phyloP scores from a whole-genome alignment of 306 rosid genomes.

The Glycine tomentella region DNA sequence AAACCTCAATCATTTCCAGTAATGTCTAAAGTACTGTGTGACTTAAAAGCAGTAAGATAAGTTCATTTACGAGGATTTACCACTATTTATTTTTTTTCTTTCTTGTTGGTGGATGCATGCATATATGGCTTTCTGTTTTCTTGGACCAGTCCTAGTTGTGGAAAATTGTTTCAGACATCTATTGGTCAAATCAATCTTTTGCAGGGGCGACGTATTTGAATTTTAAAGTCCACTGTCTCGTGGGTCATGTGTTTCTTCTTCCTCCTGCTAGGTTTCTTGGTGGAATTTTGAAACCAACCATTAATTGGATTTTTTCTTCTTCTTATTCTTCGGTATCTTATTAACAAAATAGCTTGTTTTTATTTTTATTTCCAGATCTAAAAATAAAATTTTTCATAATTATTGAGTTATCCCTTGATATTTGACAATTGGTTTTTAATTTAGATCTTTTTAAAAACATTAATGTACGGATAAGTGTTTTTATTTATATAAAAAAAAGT shows the following conservation, averaged over 20 bases:
- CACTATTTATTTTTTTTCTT: background rate
- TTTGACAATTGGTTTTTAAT: too few relatives aligned
- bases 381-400: too few relatives aligned
- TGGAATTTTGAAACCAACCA: slow-evolving; percentile 3
- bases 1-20: too few relatives aligned
- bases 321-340: background rate
- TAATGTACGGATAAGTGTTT: too few relatives aligned
- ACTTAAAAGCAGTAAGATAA: background rate
- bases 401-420: too few relatives aligned
- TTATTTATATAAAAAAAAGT: too few relatives aligned
- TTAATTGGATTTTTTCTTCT: background rate
- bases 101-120: background rate
- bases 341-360: too few relatives aligned
- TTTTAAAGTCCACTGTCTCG: background rate
- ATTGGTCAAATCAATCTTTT: slow-evolving; percentile 43
- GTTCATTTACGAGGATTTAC: background rate
- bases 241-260: background rate
- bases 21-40: background rate
- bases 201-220: background rate
- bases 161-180: background rate
- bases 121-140: too few relatives aligned
- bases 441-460: too few relatives aligned
- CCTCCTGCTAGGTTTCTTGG: background rate
- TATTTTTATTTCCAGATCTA: too few relatives aligned
- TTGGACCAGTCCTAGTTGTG: too few relatives aligned